Percentiles rank a stretch among this genome's conserved stretches.
These are phyloP conservation scores for Citrus cavaleriei DNA, from an alignment of 345 rosid genomes.

Conservation along the genomic window DNA sequence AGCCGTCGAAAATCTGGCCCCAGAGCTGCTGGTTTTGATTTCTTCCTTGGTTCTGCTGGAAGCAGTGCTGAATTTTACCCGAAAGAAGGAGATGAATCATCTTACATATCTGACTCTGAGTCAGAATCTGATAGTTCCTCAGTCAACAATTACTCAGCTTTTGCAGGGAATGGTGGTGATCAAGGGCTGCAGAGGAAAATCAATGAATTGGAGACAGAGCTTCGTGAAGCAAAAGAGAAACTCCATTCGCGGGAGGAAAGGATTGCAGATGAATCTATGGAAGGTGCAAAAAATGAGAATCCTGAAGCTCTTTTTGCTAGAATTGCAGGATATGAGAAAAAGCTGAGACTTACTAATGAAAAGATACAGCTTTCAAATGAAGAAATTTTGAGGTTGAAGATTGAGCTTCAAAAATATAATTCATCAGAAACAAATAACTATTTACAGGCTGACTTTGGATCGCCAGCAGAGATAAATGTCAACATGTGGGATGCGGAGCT, in stretches of 20 bases:
- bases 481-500: slow-evolving; percentile 23
- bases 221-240: slow-evolving; percentile 54
- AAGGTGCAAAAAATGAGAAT: slow-evolving; percentile 27
- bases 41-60: slow-evolving; percentile 62
- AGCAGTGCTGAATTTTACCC: slow-evolving; percentile 43
- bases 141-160: slow-evolving; percentile 50
- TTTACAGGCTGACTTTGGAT: slow-evolving; percentile 29
- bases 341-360: slow-evolving; percentile 49
- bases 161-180: slow-evolving; percentile 39
- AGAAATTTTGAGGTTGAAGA: slow-evolving; percentile 47
- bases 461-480: slow-evolving; percentile 8
- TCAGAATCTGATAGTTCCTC: slow-evolving; percentile 72
- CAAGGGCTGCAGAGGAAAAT: slow-evolving; percentile 44
- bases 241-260: slow-evolving; percentile 47
- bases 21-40: slow-evolving; percentile 64
- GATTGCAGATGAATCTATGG: slow-evolving; percentile 29
- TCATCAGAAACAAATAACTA: slow-evolving; percentile 22
- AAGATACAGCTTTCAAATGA: slow-evolving; percentile 46
- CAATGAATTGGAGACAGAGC: slow-evolving; percentile 57
- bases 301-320: slow-evolving; percentile 36
- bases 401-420: slow-evolving; percentile 44
- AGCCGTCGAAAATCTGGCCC: slow-evolving; percentile 39
- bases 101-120: slow-evolving; percentile 66
- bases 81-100: slow-evolving; percentile 69
- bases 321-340: slow-evolving; percentile 50